Evolutionary conservation across 441 rosid species (phyloP), one percentile per base, ranked within the genome.

Genomic region (Omphalea diandra): DNA sequence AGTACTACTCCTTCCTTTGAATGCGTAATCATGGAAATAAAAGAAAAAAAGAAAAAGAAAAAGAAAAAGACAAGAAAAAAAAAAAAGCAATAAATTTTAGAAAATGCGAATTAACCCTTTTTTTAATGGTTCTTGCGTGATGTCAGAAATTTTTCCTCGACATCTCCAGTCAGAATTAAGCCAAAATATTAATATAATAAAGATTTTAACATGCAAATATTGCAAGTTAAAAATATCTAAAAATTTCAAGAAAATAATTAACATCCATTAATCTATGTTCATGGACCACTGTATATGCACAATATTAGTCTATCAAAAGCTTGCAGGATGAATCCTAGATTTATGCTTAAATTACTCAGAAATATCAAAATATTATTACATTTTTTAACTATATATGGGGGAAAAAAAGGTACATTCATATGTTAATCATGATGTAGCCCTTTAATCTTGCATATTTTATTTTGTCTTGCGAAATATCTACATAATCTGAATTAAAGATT

Each of bases 401-500:
- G 24, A 7, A 57, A 20, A 18, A 56, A 22, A 59, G 14, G 27
- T 1, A 33, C 55, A 35, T 69, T 36, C 18, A 50, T 24, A 36
- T 24, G 31, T 50, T 50, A 61, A 61, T 35, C 40, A 61, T 50
- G 47, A 61, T 36, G 26, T 27, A 6, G 7, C 38, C 9, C 53
- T 41, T 41, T 41, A 56, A 40, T 26, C 26, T 18, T 60, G 47
- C 35, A 47, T 7, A 49, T 60, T 61, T 50, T 31, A 20, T 32
- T 15, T 57, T 59, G 64, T 69, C 55, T 57, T 29, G 29, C 52
- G 58, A 69, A 69, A 31, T 67, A 54, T 36, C 17, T 53, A 36
- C 70, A 67, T 8, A 40, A 67, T 53, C 60, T 67, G 35, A 24
- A 53, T 53, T 26, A 55, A 53, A 67, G 61, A 67, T 67, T 52